phyloP scores from a whole-genome alignment of 1,284 basidiomycete genomes.

The Bjerkandera adusta region DNA sequence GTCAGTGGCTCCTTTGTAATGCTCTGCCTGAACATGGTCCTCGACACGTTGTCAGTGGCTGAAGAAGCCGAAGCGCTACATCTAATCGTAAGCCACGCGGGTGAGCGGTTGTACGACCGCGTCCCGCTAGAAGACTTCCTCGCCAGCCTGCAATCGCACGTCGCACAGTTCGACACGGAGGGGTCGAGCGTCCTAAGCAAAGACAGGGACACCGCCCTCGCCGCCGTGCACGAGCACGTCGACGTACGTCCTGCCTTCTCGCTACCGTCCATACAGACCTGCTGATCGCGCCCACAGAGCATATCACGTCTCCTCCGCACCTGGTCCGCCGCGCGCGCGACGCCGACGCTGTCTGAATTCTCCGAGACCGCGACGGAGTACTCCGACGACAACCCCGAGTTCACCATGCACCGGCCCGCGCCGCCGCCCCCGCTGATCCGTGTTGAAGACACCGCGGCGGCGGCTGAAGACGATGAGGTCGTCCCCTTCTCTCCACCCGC shows the following conservation, averaged over 20 bases:
- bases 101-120: slow-evolving; percentile 14
- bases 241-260: slow-evolving; percentile 5
- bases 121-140: slow-evolving; percentile 13
- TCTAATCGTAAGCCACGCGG: slow-evolving; percentile 19
- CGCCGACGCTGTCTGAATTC: slow-evolving; percentile 11
- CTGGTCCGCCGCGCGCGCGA: slow-evolving; percentile 12
- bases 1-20: slow-evolving; percentile 23
- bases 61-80: slow-evolving; percentile 34
- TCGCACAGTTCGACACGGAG: not conserved
- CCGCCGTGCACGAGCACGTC: slow-evolving; percentile 2
- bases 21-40: slow-evolving; percentile 27
- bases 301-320: slow-evolving; percentile 3
- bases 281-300: not conserved
- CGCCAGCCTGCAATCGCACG: slow-evolving; percentile 3
- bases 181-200: slow-evolving; percentile 2
- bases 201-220: not conserved
- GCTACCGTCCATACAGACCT: no score
- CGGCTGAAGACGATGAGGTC: not conserved
- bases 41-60: slow-evolving; percentile 24
- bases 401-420: slow-evolving; percentile 9
- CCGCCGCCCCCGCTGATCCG: not conserved
- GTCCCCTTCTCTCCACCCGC: not conserved
- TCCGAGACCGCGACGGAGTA: slow-evolving; percentile 13
- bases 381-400: slow-evolving; percentile 15
- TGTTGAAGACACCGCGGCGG: not conserved